Percentiles rank a stretch among this genome's conserved stretches.
phyloP scores from a whole-genome alignment of 2,329 filamentous ascomycete species.

The Corinectria fuckeliana region DNA sequence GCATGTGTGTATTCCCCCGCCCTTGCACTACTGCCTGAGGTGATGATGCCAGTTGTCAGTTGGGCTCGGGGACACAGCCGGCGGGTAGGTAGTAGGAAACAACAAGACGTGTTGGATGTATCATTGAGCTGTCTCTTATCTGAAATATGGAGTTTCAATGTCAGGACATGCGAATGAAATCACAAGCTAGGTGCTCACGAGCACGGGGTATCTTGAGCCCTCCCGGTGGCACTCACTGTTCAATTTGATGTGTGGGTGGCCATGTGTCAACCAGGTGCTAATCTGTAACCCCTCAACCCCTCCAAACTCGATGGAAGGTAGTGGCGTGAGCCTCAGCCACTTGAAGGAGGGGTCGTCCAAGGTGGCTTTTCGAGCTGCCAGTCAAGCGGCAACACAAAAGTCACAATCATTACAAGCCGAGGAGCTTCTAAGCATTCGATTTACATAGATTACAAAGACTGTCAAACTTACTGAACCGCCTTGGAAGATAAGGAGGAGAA shows the following conservation, averaged over 20 bases:
- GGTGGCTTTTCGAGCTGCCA: too few relatives aligned
- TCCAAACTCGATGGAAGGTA: slow-evolving; percentile 7
- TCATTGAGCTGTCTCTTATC: too few relatives aligned
- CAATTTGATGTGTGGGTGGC: neutral
- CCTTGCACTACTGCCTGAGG: neutral
- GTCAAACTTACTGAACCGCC: too few relatives aligned
- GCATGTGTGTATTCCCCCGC: neutral
- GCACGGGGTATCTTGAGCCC: too few relatives aligned
- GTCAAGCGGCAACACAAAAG: too few relatives aligned
- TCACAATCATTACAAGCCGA: neutral
- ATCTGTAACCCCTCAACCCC: slow-evolving; percentile 9
- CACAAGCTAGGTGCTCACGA: neutral
- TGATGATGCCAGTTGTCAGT: neutral
- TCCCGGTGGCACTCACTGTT: neutral
- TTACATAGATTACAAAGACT: too few relatives aligned
- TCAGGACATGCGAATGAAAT: neutral
- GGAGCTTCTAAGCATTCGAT: neutral
- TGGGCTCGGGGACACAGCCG: too few relatives aligned
- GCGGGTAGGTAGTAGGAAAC: too few relatives aligned
- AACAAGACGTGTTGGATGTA: too few relatives aligned
- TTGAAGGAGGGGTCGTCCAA: slow-evolving; percentile 3
- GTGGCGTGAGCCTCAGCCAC: slow-evolving; percentile 9
- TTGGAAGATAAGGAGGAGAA: too few relatives aligned
- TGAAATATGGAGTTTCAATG: too few relatives aligned
- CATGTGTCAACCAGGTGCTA: slow-evolving; percentile 1